Percentiles rank a stretch among this genome's conserved stretches.
Evolutionary conservation across 345 rosid genomes (phyloP).

Genomic region (Bruguiera gymnorhiza): DNA sequence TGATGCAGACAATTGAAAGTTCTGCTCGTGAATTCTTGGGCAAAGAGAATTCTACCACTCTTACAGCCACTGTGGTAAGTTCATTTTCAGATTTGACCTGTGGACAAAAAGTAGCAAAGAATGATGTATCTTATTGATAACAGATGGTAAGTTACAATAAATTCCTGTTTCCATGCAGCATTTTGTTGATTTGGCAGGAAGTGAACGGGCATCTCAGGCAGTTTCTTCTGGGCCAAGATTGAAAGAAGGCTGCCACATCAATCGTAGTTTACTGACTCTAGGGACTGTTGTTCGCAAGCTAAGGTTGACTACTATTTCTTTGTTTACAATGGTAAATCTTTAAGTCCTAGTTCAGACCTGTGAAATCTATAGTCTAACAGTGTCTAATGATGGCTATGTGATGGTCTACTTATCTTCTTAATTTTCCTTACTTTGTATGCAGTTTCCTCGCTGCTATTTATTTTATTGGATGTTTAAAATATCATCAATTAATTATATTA

Average conservation of each 20-base stretch:
- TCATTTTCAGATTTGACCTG: not conserved
- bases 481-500: not conserved
- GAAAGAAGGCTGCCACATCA: conserved; percentile 97
- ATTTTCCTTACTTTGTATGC: no score
- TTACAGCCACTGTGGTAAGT: conserved; percentile 88
- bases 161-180: conserved; percentile 50
- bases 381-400: not conserved
- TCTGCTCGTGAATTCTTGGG: conserved; percentile 93
- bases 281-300: conserved; percentile 96
- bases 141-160: conserved; percentile 7
- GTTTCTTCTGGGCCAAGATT: conserved; percentile 83
- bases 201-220: conserved; percentile 95
- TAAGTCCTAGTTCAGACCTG: no score
- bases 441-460: not conserved
- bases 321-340: no score
- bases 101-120: not conserved
- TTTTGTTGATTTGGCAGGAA: conserved; percentile 94
- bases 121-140: not conserved
- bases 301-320: conserved; percentile 42
- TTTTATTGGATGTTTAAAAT: not conserved
- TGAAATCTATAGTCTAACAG: no score
- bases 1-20: conserved; percentile 81
- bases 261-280: conserved; percentile 89
- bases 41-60: conserved; percentile 84
- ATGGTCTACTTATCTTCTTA: not conserved